A percentile compares a stretch with the other conserved stretches of the same genome.
phyloP scores from a whole-genome alignment of 1,139 yeast species.

The Tardiomyces blankii region DNA sequence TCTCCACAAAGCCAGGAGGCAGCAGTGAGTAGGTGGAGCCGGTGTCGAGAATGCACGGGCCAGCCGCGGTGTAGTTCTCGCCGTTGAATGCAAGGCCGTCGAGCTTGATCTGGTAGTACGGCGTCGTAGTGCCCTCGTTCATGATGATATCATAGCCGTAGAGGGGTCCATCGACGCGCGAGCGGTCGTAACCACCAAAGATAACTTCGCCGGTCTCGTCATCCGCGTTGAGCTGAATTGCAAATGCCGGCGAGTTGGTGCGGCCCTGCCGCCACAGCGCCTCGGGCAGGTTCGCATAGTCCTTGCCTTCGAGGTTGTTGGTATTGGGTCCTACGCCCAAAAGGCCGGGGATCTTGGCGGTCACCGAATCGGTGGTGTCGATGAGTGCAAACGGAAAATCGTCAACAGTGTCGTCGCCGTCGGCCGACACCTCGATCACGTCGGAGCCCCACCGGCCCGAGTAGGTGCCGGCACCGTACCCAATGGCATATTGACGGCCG shows the following conservation, averaged over 20 bases:
- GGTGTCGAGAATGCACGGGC: constrained; percentile 40
- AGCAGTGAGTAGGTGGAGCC: constrained; percentile 25
- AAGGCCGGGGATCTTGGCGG: constrained; percentile 25
- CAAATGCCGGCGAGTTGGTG: constrained; percentile 44
- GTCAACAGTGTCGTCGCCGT: constrained; percentile 31
- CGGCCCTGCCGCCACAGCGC: constrained; percentile 43
- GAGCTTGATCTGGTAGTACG: constrained; percentile 14
- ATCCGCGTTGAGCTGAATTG: constrained; percentile 28
- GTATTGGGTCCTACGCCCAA: constrained; percentile 23
- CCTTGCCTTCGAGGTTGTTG: constrained; percentile 16
- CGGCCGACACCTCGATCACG: constrained; percentile 26
- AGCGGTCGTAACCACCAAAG: constrained; percentile 50
- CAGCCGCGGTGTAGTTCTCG: constrained; percentile 22
- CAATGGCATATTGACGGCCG: constrained; percentile 27
- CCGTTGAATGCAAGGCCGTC: constrained; percentile 14
- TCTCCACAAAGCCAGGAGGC: constrained; percentile 21
- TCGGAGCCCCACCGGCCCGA: constrained; percentile 59
- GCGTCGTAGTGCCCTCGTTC: constrained; percentile 2
- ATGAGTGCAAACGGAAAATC: constrained; percentile 40
- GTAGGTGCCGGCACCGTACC: constrained; percentile 59
- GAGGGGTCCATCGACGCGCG: constrained; percentile 28
- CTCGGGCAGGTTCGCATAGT: constrained; percentile 50
- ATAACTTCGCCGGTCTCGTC: constrained; percentile 36
- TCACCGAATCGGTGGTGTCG: constrained; percentile 14
- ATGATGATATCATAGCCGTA: constrained; percentile 15